These are phyloP conservation scores for Saccharomycopsis capsularis DNA, from an alignment of 805 yeast genomes.

Conservation along the genomic window DNA sequence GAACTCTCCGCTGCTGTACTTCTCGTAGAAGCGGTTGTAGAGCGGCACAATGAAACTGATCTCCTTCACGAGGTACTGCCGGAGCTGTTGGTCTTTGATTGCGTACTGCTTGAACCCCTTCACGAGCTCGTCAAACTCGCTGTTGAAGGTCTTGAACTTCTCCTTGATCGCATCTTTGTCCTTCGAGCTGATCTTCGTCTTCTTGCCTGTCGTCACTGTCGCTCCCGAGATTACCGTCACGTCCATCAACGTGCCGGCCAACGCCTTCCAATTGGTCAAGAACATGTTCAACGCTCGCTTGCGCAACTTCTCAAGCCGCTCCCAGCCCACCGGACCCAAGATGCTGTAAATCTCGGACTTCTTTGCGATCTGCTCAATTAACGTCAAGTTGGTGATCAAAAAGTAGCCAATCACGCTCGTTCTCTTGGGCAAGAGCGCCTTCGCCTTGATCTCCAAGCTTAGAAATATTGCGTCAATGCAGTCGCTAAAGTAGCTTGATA, in stretches of 20 bases:
- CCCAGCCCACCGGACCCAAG: constrained; percentile 52
- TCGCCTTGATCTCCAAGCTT: constrained; percentile 55
- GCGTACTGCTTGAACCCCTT: constrained; percentile 57
- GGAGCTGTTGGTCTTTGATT: constrained; percentile 60
- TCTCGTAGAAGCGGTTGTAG: constrained; percentile 78
- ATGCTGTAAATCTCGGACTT: constrained; percentile 49
- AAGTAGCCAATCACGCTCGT: constrained; percentile 50
- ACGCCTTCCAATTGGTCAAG: constrained; percentile 71
- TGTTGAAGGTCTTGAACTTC: constrained; percentile 73
- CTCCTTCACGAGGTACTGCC: constrained; percentile 59
- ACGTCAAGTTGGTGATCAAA: constrained; percentile 60
- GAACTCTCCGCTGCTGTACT: constrained; percentile 61
- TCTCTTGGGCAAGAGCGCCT: constrained; percentile 28
- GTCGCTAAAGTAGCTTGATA: constrained; percentile 69
- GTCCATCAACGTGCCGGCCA: constrained; percentile 72
- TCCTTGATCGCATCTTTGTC: constrained; percentile 82
- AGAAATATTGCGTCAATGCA: constrained; percentile 66
- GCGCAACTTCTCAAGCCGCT: constrained; percentile 58
- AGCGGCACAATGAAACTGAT: constrained; percentile 68
- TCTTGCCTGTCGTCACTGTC: constrained; percentile 31
- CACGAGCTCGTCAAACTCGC: constrained; percentile 71
- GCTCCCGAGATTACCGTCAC: constrained; percentile 61
- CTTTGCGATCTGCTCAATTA: constrained; percentile 67
- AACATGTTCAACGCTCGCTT: constrained; percentile 69
- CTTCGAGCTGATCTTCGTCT: constrained; percentile 44